Evolutionary conservation across 2,329 filamentous ascomycete genomes (phyloP).

Genomic region (Fusarium citri): DNA sequence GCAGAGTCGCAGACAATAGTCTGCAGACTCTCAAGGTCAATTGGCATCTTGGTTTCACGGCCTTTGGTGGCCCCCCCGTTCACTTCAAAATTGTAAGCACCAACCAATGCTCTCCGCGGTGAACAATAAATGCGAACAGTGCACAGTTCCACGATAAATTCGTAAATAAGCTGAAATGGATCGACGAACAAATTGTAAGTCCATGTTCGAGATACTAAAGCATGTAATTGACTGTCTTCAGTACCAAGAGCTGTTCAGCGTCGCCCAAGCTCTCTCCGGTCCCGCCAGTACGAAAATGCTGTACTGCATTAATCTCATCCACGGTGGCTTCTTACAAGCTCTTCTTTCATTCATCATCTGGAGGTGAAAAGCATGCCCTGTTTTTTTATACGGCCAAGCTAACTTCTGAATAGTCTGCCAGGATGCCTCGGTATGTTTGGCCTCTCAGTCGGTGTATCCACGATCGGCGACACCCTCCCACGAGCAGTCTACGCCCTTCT

Average conservation of each 20-base stretch:
- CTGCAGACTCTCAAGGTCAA: constrained; percentile 23
- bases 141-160: constrained; percentile 61
- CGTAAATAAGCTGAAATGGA: constrained; percentile 70
- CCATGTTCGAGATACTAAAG: too few species aligned
- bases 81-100: constrained; percentile 34
- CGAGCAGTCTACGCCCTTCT: constrained; percentile 74
- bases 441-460: constrained; percentile 72
- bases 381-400: constrained; percentile 40
- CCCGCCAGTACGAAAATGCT: constrained; percentile 78
- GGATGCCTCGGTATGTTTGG: constrained; percentile 78
- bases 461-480: constrained; percentile 69
- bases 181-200: constrained; percentile 73
- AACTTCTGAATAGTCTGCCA: constrained; percentile 60
- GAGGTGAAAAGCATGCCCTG: constrained; percentile 60
- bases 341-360: constrained; percentile 72
- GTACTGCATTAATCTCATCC: constrained; percentile 74
- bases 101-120: too few species aligned
- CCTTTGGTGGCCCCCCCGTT: constrained; percentile 28
- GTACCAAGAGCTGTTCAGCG: constrained; percentile 79
- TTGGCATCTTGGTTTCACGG: constrained; percentile 29
- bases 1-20: background rate
- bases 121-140: too few species aligned
- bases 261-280: constrained; percentile 75
- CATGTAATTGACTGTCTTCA: constrained; percentile 49
- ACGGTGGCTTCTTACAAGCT: constrained; percentile 68